A percentile compares a stretch with the other conserved stretches of the same genome.
phyloP scores from a whole-genome alignment of 1,139 yeast genomes.

The Yamadazyma jaroonii region DNA sequence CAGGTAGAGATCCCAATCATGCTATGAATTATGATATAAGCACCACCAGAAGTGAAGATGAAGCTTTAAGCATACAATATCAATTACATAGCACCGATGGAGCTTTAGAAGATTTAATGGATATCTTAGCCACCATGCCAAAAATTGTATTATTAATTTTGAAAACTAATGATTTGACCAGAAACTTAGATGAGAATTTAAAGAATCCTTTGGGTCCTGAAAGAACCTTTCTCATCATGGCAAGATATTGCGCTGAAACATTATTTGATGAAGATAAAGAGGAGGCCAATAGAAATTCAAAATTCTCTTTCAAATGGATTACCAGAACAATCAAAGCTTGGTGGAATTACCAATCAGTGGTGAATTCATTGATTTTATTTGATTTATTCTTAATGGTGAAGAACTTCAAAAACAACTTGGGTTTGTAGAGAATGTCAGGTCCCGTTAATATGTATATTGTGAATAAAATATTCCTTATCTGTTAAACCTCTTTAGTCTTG shows the following conservation, averaged over 20 bases:
- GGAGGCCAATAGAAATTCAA: conserved; percentile 26
- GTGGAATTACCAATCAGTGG: conserved; percentile 51
- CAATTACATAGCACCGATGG: conserved; percentile 58
- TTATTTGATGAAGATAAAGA: conserved; percentile 68
- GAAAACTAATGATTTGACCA: conserved; percentile 90
- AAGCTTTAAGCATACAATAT: conserved; percentile 58
- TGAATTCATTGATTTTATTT: conserved; percentile 52
- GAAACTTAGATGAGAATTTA: conserved; percentile 81
- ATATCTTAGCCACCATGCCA: conserved; percentile 76
- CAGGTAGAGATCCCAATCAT: conserved; percentile 65
- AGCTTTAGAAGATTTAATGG: conserved; percentile 74
- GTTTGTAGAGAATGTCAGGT: background rate
- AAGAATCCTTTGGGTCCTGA: conserved; percentile 85
- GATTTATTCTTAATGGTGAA: conserved; percentile 34
- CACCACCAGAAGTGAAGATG: conserved; percentile 53
- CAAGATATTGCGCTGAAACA: conserved; percentile 80
- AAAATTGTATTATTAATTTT: conserved; percentile 78
- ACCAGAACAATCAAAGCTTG: conserved; percentile 38
- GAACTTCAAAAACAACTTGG: background rate
- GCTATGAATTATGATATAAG: conserved; percentile 48
- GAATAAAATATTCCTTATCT: no score
- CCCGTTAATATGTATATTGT: conserved; percentile 1
- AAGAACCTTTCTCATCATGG: conserved; percentile 84
- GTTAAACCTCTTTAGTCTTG: conserved; percentile 4
- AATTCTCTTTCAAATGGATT: conserved; percentile 41